Base-by-base conservation (phyloP, 163 green algal species). In the Prototheca wickerhamii region DNA sequence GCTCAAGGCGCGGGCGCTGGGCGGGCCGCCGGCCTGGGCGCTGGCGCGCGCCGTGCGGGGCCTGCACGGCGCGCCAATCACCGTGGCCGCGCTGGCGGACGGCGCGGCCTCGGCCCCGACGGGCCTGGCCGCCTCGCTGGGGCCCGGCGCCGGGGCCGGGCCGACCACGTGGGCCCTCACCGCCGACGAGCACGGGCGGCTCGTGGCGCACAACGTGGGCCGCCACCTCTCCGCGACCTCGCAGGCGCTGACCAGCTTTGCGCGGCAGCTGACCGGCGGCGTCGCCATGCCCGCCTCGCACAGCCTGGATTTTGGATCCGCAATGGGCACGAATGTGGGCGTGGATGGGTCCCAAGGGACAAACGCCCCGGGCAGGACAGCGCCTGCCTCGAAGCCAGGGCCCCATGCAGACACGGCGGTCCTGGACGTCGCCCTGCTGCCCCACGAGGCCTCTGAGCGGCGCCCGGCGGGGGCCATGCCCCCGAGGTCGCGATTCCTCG, bases 181-280 rank as follows among this genome's bases (percentile, higher is more conserved):
- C 2, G 77, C 57, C 0, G 87, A 92, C 68, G 59, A 71, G 1
- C 71, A 86, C 7, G 86, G 86, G 37, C 76, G 84, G 15, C 37
- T 87, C 12, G 67, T 86, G 31, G 49, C 71, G 21, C 86, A 92
- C 77, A 76, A 79, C 31, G 63, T 90, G 28, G 56, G 33, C 30
- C 49, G 32, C 17, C 76, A 84, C 55, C 65, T 89, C 55, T 77
- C 62, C 55, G 46, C 83, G 44, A 76, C 79, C 4, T 67, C 71
- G 23, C 78, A 64, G 28, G 78, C 71, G 17, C 53, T 78, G 33
- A 64, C 61, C 40, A 70, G 57, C 43, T 80, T 71, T 59, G 74
- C 59, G 71, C 72, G 66, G 29, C 51, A 64, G 43, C 37, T 74
- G 66, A 66, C 58, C 35, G 53, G 70, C 53, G 8, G 63, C 31